Evolutionary conservation across 306 rosid genomes (phyloP), one percentile per base, ranked within the genome.

Genomic region (Medicago ruthenica): DNA sequence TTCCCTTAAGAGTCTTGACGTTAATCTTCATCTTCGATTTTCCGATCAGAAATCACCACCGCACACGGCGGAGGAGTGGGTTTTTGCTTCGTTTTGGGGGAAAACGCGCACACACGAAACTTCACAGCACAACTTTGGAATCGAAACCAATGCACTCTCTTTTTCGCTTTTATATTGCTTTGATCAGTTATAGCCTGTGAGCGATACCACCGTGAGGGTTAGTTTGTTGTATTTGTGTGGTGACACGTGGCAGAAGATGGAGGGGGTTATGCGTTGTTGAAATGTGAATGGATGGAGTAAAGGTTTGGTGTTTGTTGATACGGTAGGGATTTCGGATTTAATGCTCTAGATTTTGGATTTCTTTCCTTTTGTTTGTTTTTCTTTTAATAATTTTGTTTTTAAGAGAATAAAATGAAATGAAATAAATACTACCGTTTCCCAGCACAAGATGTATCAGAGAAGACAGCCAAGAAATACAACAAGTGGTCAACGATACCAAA

Each of bases 1-100:
- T 82, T 24, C 93, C 93, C 74, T 91, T 91, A 31, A 88, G 85
- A 22, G 96, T 91, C 86, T 88, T 91, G 7, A 91, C 90, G 70
- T 76, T 85, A 83, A 91, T 79, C 96, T 91, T 91, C 96, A 91
- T 91, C 50, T 70, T 16, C 1, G 17, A 10, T 70, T 62, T 6
- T 58, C 65, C 75, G 68, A 79, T 27, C 58, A 44, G 76, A 75
- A 66, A 74, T 45, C 31, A 18, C 76, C 78, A 67, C 83, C 69
- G 45, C 71, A 50, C 65, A 76, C 76, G 67, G 74, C 88, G 60
- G 58, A 27, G 42, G 53, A 69, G 63, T 16, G 17, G 8, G 44
- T 61, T 73, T 73, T 69, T 51, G 77, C 63, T 81, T 59, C 34
- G 45, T 54, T 70, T 76, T 31, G 68, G 68, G 51, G 67, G 77